Evolutionary conservation across 2,329 filamentous ascomycete species (phyloP).

Genomic region (Botrytis elliptica): DNA sequence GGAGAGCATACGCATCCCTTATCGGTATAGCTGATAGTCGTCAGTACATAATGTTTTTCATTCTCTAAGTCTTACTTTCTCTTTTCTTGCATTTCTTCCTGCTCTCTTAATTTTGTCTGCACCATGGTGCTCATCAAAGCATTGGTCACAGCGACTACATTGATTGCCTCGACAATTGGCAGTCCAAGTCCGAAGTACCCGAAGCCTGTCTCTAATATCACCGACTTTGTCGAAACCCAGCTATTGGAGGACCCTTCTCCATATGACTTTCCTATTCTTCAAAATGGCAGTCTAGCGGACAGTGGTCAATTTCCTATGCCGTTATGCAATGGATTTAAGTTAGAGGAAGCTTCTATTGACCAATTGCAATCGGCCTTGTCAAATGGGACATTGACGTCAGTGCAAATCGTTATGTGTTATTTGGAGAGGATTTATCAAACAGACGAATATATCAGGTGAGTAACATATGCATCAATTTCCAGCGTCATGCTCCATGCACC

Average conservation of each 20-base stretch:
- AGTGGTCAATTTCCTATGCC: constrained; percentile 58
- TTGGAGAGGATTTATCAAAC: constrained; percentile 60
- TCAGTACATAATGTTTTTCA: background rate
- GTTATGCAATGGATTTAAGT: constrained; percentile 55
- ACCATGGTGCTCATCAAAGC: constrained; percentile 16
- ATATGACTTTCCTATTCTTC: constrained; percentile 43
- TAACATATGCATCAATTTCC: background rate
- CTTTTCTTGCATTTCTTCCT: background rate
- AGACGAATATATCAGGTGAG: constrained; percentile 61
- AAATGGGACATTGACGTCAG: constrained; percentile 54
- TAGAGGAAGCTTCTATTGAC: constrained; percentile 71
- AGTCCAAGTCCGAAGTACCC: constrained; percentile 11
- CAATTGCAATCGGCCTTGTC: constrained; percentile 60
- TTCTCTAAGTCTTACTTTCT: background rate
- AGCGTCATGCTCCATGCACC: background rate
- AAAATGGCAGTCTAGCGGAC: constrained; percentile 35
- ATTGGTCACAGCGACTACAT: constrained; percentile 6
- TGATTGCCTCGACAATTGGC: constrained; percentile 3
- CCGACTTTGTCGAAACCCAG: constrained; percentile 37
- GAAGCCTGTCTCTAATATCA: constrained; percentile 10
- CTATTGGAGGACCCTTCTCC: constrained; percentile 38
- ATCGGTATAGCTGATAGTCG: background rate
- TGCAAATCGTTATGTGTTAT: constrained; percentile 62
- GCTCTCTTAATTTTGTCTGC: background rate
- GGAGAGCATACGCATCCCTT: background rate